A percentile compares a stretch with the other conserved stretches of the same genome.
Conservation (phyloP, 2,329 filamentous ascomycete species). For the Diplocarpon rosae region DNA sequence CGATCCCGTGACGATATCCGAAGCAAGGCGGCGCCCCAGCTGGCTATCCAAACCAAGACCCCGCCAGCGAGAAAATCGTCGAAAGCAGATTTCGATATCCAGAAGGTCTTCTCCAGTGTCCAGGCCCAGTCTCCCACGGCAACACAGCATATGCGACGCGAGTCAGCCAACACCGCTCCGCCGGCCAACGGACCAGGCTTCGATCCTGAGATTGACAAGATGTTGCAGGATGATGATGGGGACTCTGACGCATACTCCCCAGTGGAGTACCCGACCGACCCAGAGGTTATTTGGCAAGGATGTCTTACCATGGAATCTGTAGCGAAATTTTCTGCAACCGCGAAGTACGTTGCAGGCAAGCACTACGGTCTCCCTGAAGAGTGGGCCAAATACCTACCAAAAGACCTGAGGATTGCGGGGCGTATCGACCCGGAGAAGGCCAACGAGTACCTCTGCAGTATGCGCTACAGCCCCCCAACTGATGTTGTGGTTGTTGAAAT, state of each 20-base stretch:
- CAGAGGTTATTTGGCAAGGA: constrained; percentile 68
- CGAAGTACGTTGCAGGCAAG: constrained; percentile 74
- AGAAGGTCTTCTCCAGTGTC: constrained; percentile 74
- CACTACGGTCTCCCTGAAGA: constrained; percentile 46
- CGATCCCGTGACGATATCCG: constrained; percentile 22
- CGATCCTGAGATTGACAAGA: constrained; percentile 81
- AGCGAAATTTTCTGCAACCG: constrained; percentile 64
- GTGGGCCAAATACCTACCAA: constrained; percentile 69
- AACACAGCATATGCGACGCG: constrained; percentile 33
- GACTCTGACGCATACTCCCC: constrained; percentile 77
- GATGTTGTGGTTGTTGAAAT: constrained; percentile 77
- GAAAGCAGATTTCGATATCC: constrained; percentile 59
- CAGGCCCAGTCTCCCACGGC: constrained; percentile 51
- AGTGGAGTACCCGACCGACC: constrained; percentile 58
- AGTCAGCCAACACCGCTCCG: constrained; percentile 33
- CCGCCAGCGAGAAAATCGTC: constrained; percentile 20
- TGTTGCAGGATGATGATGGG: constrained; percentile 72
- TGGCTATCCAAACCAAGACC: constrained; percentile 24
- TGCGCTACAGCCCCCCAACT: constrained; percentile 70
- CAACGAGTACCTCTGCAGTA: constrained; percentile 79
- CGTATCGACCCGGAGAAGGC: constrained; percentile 75
- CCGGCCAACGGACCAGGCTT: constrained; percentile 49
- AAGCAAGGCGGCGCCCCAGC: constrained; percentile 17
- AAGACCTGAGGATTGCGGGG: constrained; percentile 59
- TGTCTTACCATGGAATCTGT: constrained; percentile 66